Evolutionary conservation across 331 rosid species (phyloP).

Genomic region (Phaseolus coccineus): DNA sequence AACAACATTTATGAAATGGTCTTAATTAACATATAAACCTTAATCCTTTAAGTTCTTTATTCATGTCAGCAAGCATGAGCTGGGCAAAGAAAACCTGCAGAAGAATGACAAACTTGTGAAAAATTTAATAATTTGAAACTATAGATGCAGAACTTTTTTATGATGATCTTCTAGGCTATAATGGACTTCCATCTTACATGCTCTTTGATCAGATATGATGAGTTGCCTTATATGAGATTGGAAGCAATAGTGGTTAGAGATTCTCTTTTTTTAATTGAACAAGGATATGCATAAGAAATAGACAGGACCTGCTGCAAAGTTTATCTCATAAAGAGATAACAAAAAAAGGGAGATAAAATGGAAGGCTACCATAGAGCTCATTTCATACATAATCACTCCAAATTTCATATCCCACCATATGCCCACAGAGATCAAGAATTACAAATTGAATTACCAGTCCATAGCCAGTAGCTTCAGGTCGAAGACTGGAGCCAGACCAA

Average conservation of each 20-base stretch:
- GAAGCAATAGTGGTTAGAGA: neutral
- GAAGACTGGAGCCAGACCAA: slow-evolving; percentile 99
- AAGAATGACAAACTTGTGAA: slow-evolving; percentile 46
- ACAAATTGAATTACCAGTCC: slow-evolving; percentile 84
- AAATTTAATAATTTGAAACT: slow-evolving; percentile 40
- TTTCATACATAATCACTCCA: slow-evolving; percentile 25
- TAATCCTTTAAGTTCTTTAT: slow-evolving; percentile 96
- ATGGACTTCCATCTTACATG: slow-evolving; percentile 27
- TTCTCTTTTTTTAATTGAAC: neutral
- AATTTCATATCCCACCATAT: slow-evolving; percentile 31
- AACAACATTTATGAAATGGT: slow-evolving; percentile 40
- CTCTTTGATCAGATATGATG: slow-evolving; percentile 29
- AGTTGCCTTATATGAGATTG: slow-evolving; percentile 30
- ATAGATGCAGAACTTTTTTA: slow-evolving; percentile 3
- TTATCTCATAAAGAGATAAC: slow-evolving; percentile 24
- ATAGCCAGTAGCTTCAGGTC: slow-evolving; percentile 99
- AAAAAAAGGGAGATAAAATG: neutral
- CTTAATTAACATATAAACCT: slow-evolving; percentile 64
- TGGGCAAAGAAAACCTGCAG: slow-evolving; percentile 99
- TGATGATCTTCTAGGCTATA: slow-evolving; percentile 17
- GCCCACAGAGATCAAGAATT: slow-evolving; percentile 27
- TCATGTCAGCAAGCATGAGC: slow-evolving; percentile 94
- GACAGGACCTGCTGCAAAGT: slow-evolving; percentile 1
- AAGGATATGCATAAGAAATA: slow-evolving; percentile 26
- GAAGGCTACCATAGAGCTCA: slow-evolving; percentile 9